A percentile compares a stretch with the other conserved stretches of the same genome.
Evolutionary conservation across 2,329 filamentous ascomycete species (phyloP).

Genomic region (Talaromyces atroroseus): DNA sequence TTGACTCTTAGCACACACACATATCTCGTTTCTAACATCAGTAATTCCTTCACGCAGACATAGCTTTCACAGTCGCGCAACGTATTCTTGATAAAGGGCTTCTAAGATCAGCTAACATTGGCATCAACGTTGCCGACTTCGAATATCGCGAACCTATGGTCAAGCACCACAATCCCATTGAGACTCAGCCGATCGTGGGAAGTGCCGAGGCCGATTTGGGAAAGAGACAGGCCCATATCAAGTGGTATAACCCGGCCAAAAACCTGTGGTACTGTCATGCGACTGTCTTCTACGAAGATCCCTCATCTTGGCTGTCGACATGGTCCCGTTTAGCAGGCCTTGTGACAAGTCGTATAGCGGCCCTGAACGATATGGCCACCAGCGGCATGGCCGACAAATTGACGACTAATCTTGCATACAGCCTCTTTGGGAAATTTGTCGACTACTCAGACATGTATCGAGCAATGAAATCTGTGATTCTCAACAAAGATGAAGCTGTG

Average conservation of each 20-base stretch:
- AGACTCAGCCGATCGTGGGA: background rate
- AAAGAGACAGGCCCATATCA: background rate
- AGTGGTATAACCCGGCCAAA: background rate
- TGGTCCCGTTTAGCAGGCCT: constrained; percentile 16
- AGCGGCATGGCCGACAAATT: constrained; percentile 1
- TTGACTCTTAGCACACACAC: background rate
- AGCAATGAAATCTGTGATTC: constrained; percentile 31
- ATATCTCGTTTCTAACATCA: background rate
- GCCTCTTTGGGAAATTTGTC: constrained; percentile 28
- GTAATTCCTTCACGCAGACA: constrained; percentile 16
- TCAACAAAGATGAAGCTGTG: constrained; percentile 27
- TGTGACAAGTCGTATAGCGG: constrained; percentile 14
- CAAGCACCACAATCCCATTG: background rate
- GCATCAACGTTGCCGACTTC: background rate
- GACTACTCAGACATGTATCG: constrained; percentile 28
- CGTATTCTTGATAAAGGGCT: background rate
- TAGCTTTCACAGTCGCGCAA: constrained; percentile 18
- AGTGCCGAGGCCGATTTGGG: background rate
- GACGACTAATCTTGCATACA: constrained; percentile 28
- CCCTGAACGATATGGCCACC: constrained; percentile 15
- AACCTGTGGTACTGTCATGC: background rate
- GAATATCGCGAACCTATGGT: background rate
- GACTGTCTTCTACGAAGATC: constrained; percentile 16
- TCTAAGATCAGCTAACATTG: background rate
- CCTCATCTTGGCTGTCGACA: constrained; percentile 19